Evolutionary conservation across 495 filamentous ascomycete genomes (phyloP).

Genomic region (Coniosporium apollinis): DNA sequence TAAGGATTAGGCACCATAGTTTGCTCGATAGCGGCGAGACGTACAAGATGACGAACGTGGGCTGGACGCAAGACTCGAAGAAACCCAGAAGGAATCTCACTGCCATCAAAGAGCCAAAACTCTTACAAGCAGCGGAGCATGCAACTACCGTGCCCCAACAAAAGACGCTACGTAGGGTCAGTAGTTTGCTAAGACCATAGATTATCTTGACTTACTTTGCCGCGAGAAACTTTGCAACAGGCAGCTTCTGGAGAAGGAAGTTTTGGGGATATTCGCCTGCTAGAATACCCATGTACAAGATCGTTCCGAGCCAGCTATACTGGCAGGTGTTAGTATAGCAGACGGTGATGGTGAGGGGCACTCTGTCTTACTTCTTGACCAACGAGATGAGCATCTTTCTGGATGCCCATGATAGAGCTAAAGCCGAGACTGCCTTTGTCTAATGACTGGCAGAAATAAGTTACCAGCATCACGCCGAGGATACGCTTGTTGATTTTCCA

Average conservation of each 20-base stretch:
- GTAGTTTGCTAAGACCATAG: too few species aligned
- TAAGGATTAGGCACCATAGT: constrained; percentile 18
- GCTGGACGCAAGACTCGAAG: constrained; percentile 31
- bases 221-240: constrained; percentile 34
- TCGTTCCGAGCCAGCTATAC: constrained; percentile 10
- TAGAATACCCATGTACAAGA: constrained; percentile 28
- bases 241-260: constrained; percentile 41
- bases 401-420: constrained; percentile 33
- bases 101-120: constrained; percentile 24
- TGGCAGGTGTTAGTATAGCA: constrained; percentile 10
- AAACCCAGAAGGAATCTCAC: constrained; percentile 35
- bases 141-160: constrained; percentile 28
- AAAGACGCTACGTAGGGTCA: constrained; percentile 26
- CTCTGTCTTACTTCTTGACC: constrained; percentile 36
- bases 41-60: constrained; percentile 9
- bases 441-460: constrained; percentile 15
- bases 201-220: too few species aligned
- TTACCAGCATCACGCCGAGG: constrained; percentile 17
- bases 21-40: constrained; percentile 3
- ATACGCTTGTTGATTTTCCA: constrained; percentile 25
- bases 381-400: constrained; percentile 25
- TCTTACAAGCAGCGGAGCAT: constrained; percentile 26
- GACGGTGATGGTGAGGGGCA: constrained; percentile 38
- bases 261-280: constrained; percentile 38
- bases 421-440: constrained; percentile 42